Conservation (phyloP, 352 stramenopile species). For the Blastocystis sp. region DNA sequence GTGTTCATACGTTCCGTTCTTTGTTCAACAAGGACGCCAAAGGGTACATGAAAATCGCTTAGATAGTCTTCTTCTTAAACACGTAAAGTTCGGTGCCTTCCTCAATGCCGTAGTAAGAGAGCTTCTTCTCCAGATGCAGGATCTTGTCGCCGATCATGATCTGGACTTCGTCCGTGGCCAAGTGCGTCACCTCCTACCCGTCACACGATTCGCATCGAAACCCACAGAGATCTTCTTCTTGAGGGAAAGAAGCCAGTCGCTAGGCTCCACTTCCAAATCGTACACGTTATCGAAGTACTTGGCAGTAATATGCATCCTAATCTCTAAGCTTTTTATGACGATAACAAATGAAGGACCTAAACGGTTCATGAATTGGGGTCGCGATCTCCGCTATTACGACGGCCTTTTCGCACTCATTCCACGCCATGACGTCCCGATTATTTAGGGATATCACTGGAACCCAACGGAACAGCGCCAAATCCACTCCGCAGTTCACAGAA, state of each 20-base stretch:
- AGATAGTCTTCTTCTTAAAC: conserved; percentile 72
- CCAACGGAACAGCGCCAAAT: conserved; percentile 31
- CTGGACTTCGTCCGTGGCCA: conserved; percentile 53
- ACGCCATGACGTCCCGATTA: not conserved
- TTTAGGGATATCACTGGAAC: conserved; percentile 11
- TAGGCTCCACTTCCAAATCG: conserved; percentile 59
- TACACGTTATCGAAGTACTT: conserved; percentile 73
- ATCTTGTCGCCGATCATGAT: conserved; percentile 73
- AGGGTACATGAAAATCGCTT: conserved; percentile 14
- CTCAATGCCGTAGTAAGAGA: conserved; percentile 71
- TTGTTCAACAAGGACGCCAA: conserved; percentile 16
- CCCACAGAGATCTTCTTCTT: conserved; percentile 68
- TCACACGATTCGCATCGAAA: not conserved
- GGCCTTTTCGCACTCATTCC: not conserved
- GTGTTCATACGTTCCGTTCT: conserved; percentile 3
- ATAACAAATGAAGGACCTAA: not conserved
- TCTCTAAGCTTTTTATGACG: not conserved
- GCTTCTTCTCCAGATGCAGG: conserved; percentile 71
- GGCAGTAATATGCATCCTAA: conserved; percentile 70
- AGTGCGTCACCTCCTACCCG: conserved; percentile 29
- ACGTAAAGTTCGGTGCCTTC: conserved; percentile 68
- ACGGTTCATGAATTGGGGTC: not conserved
- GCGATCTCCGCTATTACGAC: not conserved
- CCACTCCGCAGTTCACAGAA: too few relatives aligned
- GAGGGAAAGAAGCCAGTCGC: conserved; percentile 40